A percentile compares a stretch with the other conserved stretches of the same genome.
Conservation (phyloP, 495 filamentous ascomycete genomes). For the Usnea hakonensis region DNA sequence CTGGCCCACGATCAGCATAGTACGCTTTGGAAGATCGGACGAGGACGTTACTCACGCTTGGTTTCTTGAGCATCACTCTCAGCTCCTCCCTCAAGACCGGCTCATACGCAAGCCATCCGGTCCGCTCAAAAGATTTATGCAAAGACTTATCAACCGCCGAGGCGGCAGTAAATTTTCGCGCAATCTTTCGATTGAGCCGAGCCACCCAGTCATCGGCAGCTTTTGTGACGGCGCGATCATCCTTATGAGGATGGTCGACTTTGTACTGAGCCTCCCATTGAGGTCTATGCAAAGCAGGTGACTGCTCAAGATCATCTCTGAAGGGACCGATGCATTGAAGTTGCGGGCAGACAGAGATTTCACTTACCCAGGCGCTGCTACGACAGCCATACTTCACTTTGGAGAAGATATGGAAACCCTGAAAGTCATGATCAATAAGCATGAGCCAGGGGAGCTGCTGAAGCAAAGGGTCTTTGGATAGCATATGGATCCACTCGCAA, state of each 20-base stretch:
- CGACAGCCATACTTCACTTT: constrained; percentile 6
- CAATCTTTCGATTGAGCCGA: not conserved
- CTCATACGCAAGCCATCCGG: constrained; percentile 13
- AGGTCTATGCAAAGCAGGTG: not conserved
- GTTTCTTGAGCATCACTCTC: not conserved
- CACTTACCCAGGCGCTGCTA: constrained; percentile 2
- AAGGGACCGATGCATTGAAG: constrained; percentile 11
- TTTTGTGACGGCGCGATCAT: not conserved
- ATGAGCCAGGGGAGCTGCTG: constrained; percentile 4
- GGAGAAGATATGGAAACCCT: constrained; percentile 11
- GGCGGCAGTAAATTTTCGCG: constrained; percentile 1
- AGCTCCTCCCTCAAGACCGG: constrained; percentile 6
- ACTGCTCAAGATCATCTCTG: constrained; percentile 1
- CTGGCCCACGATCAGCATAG: too few relatives aligned
- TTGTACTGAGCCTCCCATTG: not conserved
- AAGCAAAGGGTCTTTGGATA: not conserved
- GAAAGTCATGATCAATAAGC: constrained; percentile 14
- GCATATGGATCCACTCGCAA: constrained; percentile 15
- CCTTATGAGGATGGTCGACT: not conserved
- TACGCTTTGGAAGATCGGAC: too few relatives aligned
- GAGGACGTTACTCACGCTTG: not conserved
- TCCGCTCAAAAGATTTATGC: not conserved
- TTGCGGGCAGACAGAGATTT: constrained; percentile 6
- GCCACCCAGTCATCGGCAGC: not conserved
- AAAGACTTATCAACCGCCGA: not conserved